These are phyloP conservation scores for Teunomyces kruisii DNA, from an alignment of 805 yeast genomes.

Conservation along the genomic window DNA sequence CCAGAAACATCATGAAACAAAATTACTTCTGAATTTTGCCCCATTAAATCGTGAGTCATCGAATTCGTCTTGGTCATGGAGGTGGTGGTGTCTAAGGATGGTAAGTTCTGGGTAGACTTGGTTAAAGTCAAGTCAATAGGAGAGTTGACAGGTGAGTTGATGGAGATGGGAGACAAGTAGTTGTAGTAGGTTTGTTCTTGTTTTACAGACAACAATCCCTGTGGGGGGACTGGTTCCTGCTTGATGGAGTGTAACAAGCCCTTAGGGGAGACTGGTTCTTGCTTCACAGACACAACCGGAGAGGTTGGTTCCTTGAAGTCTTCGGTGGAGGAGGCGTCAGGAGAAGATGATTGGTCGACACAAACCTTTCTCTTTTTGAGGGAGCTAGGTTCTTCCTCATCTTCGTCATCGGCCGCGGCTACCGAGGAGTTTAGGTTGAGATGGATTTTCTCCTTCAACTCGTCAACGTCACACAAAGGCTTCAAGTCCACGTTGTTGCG, in stretches of 20 bases:
- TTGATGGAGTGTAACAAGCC: not conserved
- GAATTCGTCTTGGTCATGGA: conserved; percentile 1
- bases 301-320: not conserved
- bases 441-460: conserved; percentile 28
- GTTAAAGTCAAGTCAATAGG: conserved; percentile 38
- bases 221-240: conserved; percentile 3
- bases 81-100: conserved; percentile 1
- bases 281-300: conserved; percentile 2
- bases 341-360: not conserved
- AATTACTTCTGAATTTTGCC: conserved; percentile 50
- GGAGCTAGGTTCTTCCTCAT: conserved; percentile 8
- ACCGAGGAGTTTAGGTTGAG: conserved; percentile 18
- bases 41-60: conserved; percentile 28
- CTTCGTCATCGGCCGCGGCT: conserved; percentile 12
- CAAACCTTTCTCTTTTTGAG: conserved; percentile 6
- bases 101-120: conserved; percentile 1
- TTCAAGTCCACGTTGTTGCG: conserved; percentile 7
- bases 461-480: conserved; percentile 16
- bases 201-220: not conserved
- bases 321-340: not conserved
- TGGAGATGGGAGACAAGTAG: conserved; percentile 45
- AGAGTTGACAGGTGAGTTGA: conserved; percentile 38
- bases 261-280: conserved; percentile 1
- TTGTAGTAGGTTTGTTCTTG: conserved; percentile 21
- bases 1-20: conserved; percentile 19